Evolutionary conservation across 345 rosid genomes (phyloP), one percentile per base, ranked within the genome.

Genomic region (Hibiscus trionum): DNA sequence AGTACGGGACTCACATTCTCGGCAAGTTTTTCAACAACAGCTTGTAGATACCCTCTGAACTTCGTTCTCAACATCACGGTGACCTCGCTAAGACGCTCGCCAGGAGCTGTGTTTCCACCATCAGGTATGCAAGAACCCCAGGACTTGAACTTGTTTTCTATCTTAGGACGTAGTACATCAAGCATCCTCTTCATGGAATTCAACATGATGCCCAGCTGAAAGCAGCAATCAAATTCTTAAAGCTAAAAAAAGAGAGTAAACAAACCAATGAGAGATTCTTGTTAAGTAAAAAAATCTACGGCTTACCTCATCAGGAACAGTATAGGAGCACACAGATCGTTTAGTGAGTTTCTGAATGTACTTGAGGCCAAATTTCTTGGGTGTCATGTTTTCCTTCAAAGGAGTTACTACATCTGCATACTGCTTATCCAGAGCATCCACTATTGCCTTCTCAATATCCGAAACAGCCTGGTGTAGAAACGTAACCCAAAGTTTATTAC

Each of bases 161-260:
- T 84, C 74, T 82, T 91, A n/a, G 99, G 97, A 12, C 91, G 89
- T 69, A 88, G 75, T 62, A 85, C 76, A 81, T 95, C 99, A 69
- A 95, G 87, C 98, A 95, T 92, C 80, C 99, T 88, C 80, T 90
- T 95, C 97, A 95, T 80, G 46, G 99, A 90, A 84, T 95, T 95
- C 76, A 92, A 78, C 69, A 95, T 74, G 82, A 95, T 85, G 53
- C 98, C 99, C 69, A 90, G 86, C 97, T 95, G 86, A 78, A 79
- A 57, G 52, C 37, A 37, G 62, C 78, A 47, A 78, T 39, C 53
- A 52, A 42, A 65, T 76, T 47, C 39, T 56, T 31, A 49, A 35
- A 78, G 61, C 70, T 53, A 73, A 72, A 72, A 71, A 72, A 70
- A 31, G 70, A 46, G 46, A 70, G 75, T 29, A 82, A 8, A 15